Percentiles rank a stretch among this genome's conserved stretches.
These are phyloP conservation scores for Luzula sylvatica DNA, from an alignment of 176 grass and related monocot genomes.

Conservation along the genomic window DNA sequence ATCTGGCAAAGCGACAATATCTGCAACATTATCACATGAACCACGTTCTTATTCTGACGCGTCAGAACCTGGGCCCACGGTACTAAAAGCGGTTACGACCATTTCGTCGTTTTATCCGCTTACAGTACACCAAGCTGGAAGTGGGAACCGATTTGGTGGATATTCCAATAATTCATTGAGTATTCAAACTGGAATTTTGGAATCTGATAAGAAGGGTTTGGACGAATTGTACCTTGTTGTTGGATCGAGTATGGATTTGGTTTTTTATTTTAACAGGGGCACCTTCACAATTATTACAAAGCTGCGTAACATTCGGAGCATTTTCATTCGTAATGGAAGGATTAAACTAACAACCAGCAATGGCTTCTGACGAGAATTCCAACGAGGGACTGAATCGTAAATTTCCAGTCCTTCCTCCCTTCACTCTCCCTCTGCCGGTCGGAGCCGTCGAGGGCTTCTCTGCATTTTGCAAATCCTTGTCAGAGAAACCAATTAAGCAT, in stretches of 20 bases:
- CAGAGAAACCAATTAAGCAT: too few species aligned
- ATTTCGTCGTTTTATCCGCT: constrained; percentile 83
- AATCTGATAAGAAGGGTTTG: constrained; percentile 35
- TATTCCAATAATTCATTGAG: constrained; percentile 64
- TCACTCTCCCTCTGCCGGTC: constrained; percentile 50
- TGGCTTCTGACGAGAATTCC: constrained; percentile 25
- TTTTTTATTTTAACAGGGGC: constrained; percentile 40
- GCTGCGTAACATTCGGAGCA: constrained; percentile 70
- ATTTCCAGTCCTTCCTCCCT: constrained; percentile 48
- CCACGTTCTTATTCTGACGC: constrained; percentile 32
- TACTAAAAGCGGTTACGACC: constrained; percentile 51
- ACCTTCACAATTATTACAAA: constrained; percentile 63
- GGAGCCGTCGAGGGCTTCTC: constrained; percentile 52
- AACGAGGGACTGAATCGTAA: background rate
- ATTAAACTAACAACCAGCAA: constrained; percentile 72
- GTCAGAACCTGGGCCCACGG: constrained; percentile 39
- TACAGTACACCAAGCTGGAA: constrained; percentile 62
- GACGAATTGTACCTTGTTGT: constrained; percentile 80
- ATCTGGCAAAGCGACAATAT: constrained; percentile 59
- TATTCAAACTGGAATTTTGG: constrained; percentile 29
- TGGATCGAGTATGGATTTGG: constrained; percentile 76
- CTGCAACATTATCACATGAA: constrained; percentile 56
- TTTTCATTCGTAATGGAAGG: constrained; percentile 96
- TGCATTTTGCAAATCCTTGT: constrained; percentile 56
- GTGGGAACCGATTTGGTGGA: constrained; percentile 76